Evolutionary conservation across 139 green algal species (phyloP), one percentile per base, ranked within the genome.

Genomic region (Chlamydomonas schloesseri): DNA sequence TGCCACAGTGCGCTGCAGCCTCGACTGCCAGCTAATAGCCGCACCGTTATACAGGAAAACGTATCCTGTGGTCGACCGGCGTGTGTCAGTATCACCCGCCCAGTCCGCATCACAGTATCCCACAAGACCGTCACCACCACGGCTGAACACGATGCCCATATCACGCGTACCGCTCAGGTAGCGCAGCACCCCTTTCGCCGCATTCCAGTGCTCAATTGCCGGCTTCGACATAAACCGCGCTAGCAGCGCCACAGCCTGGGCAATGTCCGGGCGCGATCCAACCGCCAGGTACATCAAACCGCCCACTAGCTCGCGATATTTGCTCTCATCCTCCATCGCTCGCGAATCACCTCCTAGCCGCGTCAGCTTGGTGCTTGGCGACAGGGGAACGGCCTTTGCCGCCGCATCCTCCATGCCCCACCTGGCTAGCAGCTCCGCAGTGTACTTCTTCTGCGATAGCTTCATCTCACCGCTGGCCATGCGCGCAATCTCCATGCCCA

Each of bases 1-100:
- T 26, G 93, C 91, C 20, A 95, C 91, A 31, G 88, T 93, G 13
- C 62, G 55, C 71, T 94, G 92, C 62, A 91, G 73, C 65, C 86
- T 91, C 65, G 71, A 88, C 8, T 28, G 36, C 92, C 92, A 95
- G 15, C n/a, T 88, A 24, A 94, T 69, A 57, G 88, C 82, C 53
- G 83, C 89, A 33, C 89, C 87, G 58, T 58, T 24, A 21, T 33
- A 26, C 20, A 60, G 33, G 37, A 60, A 76, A 6, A 58, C 71
- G 15, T 36, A 76, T 1, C 42, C 71, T 3, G 37, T 60, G 21
- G 71, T 76, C 9, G 71, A 76, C 11, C 71, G 71, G 17, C 42
- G 42, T 5, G 31, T 47, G 67, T 37, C 31, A 1, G n/a, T 26
- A 50, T 86, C 80, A 37, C 80, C 80, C 20, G 68, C 80, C 5